Base-by-base conservation (phyloP, 352 stramenopile genomes). In the Phytophthora sp. region DNA sequence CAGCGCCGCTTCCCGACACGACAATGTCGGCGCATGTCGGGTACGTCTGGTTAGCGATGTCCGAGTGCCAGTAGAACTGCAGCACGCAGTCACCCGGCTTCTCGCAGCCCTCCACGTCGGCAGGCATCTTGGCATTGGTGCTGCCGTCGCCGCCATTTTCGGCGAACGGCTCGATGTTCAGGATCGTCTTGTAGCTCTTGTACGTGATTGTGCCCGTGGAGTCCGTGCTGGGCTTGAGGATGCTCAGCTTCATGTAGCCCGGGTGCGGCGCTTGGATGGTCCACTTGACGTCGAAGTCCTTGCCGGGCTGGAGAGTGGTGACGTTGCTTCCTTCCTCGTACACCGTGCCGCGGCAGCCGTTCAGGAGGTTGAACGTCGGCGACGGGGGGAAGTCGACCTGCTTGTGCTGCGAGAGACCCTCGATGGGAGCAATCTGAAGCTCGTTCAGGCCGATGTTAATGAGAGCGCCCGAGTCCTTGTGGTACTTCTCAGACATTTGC, bases 221-320 rank as follows among this genome's bases (percentile, higher is more conserved):
- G 18, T 77, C 74, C 1, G 48, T 64, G 44, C 50, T 74, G 3
- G 80, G 77, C 49, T 84, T 86, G 42, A 87, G 64, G 28, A 89
- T 75, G 43, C 55, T 79, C 28, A 89, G 60, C 49, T 78, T 76
- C 52, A 82, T 72, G 44, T 51, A 76, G 11, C 80, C 76, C 3
- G 77, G 77, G 61, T 89, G 80, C 2, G 80, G 77, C 7, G 77
- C 80, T 63, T 82, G 56, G 55, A 89, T 84, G 8, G 39, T 70
- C 50, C 54, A 89, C 32, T 61, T 58, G 32, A 79, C 72, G 17
- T 72, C 69, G 34, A 77, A 77, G 1, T 57, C 15, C 17, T 41
- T 37, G 20, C 66, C 70, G 6, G 60, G 35, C 32, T 59, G 34
- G 3, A 79, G 17, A 30, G 56, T 74, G 24, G 71, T 76, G 30